Evolutionary conservation across 208 protist species (phyloP).

Genomic region (Leishmania major): DNA sequence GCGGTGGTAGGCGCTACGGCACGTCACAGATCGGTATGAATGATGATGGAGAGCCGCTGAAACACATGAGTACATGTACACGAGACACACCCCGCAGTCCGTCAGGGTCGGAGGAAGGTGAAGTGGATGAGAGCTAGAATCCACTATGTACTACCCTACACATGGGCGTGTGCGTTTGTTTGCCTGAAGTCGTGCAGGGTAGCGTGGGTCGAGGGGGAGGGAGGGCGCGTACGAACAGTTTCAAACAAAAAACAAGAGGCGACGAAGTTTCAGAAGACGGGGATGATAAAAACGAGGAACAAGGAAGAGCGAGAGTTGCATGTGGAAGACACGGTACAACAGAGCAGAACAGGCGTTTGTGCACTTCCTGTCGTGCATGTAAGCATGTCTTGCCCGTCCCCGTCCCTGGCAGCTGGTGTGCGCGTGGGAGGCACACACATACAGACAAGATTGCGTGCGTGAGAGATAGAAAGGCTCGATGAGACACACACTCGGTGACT

Average conservation of each 20-base stretch:
- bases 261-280: background rate
- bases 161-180: background rate
- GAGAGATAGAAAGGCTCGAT: background rate
- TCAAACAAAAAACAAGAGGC: background rate
- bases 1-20: background rate
- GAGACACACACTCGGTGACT: background rate
- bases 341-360: background rate
- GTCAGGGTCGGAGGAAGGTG: background rate
- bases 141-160: background rate
- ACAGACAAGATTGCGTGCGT: background rate
- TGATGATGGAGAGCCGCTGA: background rate
- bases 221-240: background rate
- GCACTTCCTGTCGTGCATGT: background rate
- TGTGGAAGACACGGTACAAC: background rate
- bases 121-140: background rate
- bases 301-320: background rate
- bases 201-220: background rate
- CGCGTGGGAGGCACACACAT: background rate
- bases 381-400: too few species aligned
- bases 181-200: background rate
- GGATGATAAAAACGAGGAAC: background rate
- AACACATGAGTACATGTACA: background rate
- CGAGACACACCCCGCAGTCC: background rate
- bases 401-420: background rate
- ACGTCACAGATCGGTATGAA: background rate